phyloP scores from a whole-genome alignment of 2,329 filamentous ascomycete species.

The Tolypocladium capitatum region DNA sequence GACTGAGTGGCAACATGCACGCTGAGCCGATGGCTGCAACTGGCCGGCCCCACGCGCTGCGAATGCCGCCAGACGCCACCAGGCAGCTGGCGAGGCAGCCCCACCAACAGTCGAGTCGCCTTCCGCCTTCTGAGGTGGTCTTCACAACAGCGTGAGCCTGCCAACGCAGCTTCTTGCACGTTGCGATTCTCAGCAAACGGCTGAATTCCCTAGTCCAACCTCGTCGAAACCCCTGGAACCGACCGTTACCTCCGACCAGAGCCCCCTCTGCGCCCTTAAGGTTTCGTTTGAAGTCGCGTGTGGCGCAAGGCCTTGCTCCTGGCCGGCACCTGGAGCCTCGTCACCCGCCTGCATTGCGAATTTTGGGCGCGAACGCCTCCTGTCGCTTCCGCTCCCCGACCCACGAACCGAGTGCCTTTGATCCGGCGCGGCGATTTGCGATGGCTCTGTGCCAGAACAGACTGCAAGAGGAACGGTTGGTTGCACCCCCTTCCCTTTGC shows the following conservation, averaged over 20 bases:
- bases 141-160: background rate
- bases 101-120: background rate
- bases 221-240: background rate
- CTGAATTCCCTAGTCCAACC: background rate
- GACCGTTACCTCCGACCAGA: background rate
- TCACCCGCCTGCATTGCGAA: background rate
- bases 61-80: background rate
- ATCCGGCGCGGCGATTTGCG: slow-evolving; percentile 6
- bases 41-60: background rate
- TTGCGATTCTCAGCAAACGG: background rate
- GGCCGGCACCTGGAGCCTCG: background rate
- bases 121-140: background rate
- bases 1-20: background rate
- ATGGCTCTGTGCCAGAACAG: slow-evolving; percentile 88
- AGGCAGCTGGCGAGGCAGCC: background rate
- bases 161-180: background rate
- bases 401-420: background rate
- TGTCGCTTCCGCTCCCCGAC: background rate
- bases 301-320: background rate
- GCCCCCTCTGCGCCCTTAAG: background rate
- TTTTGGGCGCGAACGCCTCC: background rate
- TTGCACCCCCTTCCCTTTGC: slow-evolving; percentile 6
- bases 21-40: slow-evolving; percentile 4
- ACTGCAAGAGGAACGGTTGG: slow-evolving; percentile 75
- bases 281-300: background rate